Percentiles rank a stretch among this genome's conserved stretches.
Evolutionary conservation across 2,329 filamentous ascomycete genomes (phyloP).

Genomic region (Ophiobolus disseminans): DNA sequence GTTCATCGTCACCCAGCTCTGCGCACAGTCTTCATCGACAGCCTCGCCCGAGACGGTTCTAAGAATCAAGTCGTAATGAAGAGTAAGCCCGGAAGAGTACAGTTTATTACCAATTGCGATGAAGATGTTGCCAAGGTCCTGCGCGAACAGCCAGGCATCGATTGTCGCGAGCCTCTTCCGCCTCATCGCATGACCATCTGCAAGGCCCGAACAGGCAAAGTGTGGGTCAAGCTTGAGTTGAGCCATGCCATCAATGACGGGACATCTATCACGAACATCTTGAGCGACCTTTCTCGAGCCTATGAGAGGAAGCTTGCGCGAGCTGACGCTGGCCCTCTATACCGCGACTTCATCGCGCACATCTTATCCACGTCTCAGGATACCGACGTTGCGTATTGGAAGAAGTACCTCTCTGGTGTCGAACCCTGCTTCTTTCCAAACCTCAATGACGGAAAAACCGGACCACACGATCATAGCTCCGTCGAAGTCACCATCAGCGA

Average conservation of each 20-base stretch:
- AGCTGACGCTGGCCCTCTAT: conserved; percentile 46
- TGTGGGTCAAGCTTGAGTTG: conserved; percentile 58
- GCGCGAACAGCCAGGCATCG: conserved; percentile 28
- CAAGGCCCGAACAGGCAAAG: conserved; percentile 44
- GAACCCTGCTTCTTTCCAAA: conserved; percentile 58
- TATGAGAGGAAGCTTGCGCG: conserved; percentile 53
- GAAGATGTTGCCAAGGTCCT: conserved; percentile 28
- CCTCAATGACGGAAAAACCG: conserved; percentile 43
- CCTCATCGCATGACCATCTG: conserved; percentile 57
- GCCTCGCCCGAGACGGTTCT: conserved; percentile 38
- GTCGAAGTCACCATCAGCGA: conserved; percentile 51
- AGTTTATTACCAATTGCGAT: conserved; percentile 31
- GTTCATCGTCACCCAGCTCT: conserved; percentile 43
- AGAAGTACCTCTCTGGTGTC: conserved; percentile 51
- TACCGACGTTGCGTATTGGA: conserved; percentile 54
- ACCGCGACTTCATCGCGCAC: conserved; percentile 49
- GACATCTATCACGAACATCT: conserved; percentile 57
- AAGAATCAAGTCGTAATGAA: conserved; percentile 45
- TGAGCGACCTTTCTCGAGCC: conserved; percentile 55
- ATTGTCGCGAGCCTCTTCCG: conserved; percentile 44
- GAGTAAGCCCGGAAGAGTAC: conserved; percentile 32
- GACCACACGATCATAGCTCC: conserved; percentile 45
- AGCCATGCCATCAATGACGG: conserved; percentile 61
- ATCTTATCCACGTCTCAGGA: conserved; percentile 37
- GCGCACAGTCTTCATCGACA: conserved; percentile 45